Evolutionary conservation across 306 rosid genomes (phyloP).

Genomic region (Lathyrus aphaca): DNA sequence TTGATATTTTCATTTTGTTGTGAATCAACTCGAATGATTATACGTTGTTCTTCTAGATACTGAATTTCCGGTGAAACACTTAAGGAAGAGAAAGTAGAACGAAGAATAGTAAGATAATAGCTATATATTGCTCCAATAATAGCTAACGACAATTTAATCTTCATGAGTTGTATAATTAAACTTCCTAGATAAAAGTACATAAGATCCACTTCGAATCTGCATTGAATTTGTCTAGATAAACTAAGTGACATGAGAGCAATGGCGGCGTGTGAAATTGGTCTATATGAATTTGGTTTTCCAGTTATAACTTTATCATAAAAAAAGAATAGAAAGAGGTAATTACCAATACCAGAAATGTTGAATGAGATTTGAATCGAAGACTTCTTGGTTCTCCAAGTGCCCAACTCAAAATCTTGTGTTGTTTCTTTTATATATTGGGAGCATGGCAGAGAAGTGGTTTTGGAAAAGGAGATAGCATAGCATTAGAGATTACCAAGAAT

Average conservation of each 20-base stretch:
- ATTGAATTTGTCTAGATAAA: too few relatives aligned
- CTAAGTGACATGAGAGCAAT: too few relatives aligned
- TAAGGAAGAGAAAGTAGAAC: neutral
- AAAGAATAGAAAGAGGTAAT: neutral
- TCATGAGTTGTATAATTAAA: too few relatives aligned
- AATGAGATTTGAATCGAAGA: neutral
- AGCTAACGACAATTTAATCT: too few relatives aligned
- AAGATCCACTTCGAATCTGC: too few relatives aligned
- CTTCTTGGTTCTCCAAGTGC: neutral
- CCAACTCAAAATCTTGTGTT: too few relatives aligned
- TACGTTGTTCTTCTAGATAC: neutral
- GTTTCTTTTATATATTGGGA: slow-evolving; percentile 89
- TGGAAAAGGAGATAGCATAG: slow-evolving; percentile 94
- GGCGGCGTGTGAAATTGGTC: too few relatives aligned
- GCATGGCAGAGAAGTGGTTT: slow-evolving; percentile 99
- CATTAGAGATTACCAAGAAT: slow-evolving; percentile 70
- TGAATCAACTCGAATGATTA: neutral
- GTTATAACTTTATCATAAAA: too few relatives aligned
- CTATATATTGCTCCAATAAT: too few relatives aligned
- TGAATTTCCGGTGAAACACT: neutral
- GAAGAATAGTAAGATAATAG: neutral
- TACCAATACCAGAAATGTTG: neutral
- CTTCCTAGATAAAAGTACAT: too few relatives aligned
- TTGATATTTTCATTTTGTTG: neutral
- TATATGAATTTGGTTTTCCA: too few relatives aligned